A percentile compares a stretch with the other conserved stretches of the same genome.
Evolutionary conservation across 768 basidiomycete genomes (phyloP).

Genomic region (Podaxis sp.): DNA sequence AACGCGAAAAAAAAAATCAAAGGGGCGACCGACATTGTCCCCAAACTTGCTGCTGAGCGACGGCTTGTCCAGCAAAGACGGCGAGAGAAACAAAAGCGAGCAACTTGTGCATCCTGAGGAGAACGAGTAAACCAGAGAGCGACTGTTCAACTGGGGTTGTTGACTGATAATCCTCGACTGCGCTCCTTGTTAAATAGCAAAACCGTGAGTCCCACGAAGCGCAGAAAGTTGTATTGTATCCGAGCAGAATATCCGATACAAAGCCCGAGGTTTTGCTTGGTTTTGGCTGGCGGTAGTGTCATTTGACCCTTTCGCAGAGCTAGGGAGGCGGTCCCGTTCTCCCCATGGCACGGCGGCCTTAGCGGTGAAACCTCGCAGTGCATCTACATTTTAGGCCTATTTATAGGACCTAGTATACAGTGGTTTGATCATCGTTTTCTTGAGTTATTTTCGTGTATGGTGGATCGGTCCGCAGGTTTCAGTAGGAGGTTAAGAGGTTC

Average conservation of each 20-base stretch:
- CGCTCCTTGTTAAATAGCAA: not conserved
- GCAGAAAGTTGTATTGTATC: not conserved
- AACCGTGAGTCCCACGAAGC: not conserved
- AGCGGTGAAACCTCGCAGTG: conserved; percentile 10
- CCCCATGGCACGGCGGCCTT: not conserved
- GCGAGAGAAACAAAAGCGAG: conserved; percentile 25
- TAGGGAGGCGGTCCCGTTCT: not conserved
- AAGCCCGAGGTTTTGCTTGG: not conserved
- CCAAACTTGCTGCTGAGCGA: conserved; percentile 31
- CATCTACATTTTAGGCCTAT: not conserved
- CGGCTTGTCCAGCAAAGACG: conserved; percentile 19
- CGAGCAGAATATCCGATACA: conserved; percentile 8
- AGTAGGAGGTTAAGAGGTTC: too few relatives aligned
- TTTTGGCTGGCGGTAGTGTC: not conserved
- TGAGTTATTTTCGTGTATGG: not conserved
- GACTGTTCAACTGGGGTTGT: not conserved
- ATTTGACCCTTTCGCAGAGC: conserved; percentile 4
- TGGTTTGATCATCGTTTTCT: not conserved
- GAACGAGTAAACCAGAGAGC: not conserved
- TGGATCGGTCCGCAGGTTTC: too few relatives aligned
- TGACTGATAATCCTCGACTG: not conserved
- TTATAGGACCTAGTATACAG: not conserved
- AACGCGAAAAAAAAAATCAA: not conserved
- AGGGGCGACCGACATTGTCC: conserved; percentile 32
- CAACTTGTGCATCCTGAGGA: conserved; percentile 24